Conservation (phyloP, 1,284 basidiomycete species). For the Amylostereum areolatum region DNA sequence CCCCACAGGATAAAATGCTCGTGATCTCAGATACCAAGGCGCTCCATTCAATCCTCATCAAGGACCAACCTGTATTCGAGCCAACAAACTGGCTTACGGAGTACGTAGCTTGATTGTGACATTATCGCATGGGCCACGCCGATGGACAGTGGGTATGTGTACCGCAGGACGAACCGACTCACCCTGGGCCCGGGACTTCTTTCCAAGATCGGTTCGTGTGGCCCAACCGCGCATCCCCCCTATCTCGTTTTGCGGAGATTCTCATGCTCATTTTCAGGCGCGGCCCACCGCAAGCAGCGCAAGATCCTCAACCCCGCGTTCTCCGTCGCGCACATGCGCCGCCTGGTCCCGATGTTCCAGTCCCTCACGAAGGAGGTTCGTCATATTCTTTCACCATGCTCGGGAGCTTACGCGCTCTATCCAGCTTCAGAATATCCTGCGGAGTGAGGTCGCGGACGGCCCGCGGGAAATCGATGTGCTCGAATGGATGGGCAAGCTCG, state of each 20-base stretch:
- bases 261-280: slow-evolving; percentile 26
- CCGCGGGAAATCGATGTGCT: slow-evolving; percentile 27
- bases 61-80: slow-evolving; percentile 19
- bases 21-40: slow-evolving; percentile 21
- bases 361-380: slow-evolving; percentile 37
- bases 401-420: too few relatives aligned
- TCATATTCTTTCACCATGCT: not conserved
- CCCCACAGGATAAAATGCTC: slow-evolving; percentile 15
- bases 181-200: slow-evolving; percentile 30
- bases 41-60: slow-evolving; percentile 19
- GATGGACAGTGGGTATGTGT: slow-evolving; percentile 26
- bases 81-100: slow-evolving; percentile 29
- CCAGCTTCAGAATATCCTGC: too few relatives aligned
- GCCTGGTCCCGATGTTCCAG: slow-evolving; percentile 39
- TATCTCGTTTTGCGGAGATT: too few relatives aligned
- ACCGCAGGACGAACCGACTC: slow-evolving; percentile 5
- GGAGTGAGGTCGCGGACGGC: too few relatives aligned
- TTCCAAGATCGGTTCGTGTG: slow-evolving; percentile 4
- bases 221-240: not conserved
- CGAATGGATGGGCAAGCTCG: slow-evolving; percentile 25
- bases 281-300: slow-evolving; percentile 42
- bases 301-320: slow-evolving; percentile 47
- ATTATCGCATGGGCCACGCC: not conserved
- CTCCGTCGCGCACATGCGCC: slow-evolving; percentile 37
- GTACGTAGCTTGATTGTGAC: slow-evolving; percentile 22